Evolutionary conservation across 768 basidiomycete species (phyloP).

Genomic region (Podaxis pistillaris): DNA sequence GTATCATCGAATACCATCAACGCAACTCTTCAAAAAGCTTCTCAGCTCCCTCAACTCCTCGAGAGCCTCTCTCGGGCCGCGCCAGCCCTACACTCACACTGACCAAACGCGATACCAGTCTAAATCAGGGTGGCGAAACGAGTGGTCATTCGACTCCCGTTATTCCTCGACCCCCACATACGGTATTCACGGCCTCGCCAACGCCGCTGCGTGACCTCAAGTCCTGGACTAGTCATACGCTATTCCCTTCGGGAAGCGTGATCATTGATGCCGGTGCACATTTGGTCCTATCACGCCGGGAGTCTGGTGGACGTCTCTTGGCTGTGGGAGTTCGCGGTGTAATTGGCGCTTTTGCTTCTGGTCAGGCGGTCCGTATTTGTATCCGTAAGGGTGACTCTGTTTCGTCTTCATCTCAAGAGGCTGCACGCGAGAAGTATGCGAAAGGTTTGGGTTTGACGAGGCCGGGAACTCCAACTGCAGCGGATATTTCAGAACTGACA

Average conservation of each 20-base stretch:
- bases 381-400: slow-evolving; percentile 35
- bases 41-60: slow-evolving; percentile 19
- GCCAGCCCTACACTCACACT: slow-evolving; percentile 3
- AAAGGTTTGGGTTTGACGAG: slow-evolving; percentile 42
- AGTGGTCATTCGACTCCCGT: slow-evolving; percentile 23
- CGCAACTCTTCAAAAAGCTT: slow-evolving; percentile 34
- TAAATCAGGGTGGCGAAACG: slow-evolving; percentile 14
- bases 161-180: slow-evolving; percentile 71
- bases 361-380: slow-evolving; percentile 89
- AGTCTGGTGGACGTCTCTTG: slow-evolving; percentile 89
- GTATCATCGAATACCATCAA: slow-evolving; percentile 78
- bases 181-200: slow-evolving; percentile 75
- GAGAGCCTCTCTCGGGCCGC: slow-evolving; percentile 6
- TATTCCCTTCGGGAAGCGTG: slow-evolving; percentile 84
- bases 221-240: slow-evolving; percentile 95
- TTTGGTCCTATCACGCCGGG: slow-evolving; percentile 76
- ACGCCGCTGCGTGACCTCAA: slow-evolving; percentile 84
- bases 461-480: slow-evolving; percentile 53
- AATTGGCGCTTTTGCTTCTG: slow-evolving; percentile 87
- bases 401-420: slow-evolving; percentile 26
- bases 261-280: slow-evolving; percentile 90
- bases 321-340: slow-evolving; percentile 88
- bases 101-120: background rate
- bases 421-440: slow-evolving; percentile 33
- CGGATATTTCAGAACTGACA: slow-evolving; percentile 39